These are phyloP conservation scores for Thymus mandschuricus DNA, from an alignment of 257 asterid genomes.

Conservation along the genomic window DNA sequence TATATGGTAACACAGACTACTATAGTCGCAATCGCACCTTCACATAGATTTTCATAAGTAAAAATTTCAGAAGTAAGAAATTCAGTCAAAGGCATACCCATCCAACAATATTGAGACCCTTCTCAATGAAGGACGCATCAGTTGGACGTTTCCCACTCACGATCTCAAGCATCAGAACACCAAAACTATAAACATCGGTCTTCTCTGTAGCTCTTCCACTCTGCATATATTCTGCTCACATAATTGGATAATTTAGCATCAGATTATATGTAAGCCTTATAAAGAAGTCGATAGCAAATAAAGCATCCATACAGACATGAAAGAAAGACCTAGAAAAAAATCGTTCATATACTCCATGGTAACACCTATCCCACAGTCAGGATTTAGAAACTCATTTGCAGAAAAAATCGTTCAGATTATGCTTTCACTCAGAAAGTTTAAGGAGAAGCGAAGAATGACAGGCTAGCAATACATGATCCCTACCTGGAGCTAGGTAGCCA, in stretches of 20 bases:
- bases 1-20: background rate
- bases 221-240: conserved; percentile 80
- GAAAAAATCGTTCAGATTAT: background rate
- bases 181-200: conserved; percentile 87
- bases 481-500: conserved; percentile 98
- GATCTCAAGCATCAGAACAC: conserved; percentile 82
- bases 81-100: conserved; percentile 29
- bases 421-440: conserved; percentile 17
- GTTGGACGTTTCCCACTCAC: conserved; percentile 59
- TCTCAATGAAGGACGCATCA: conserved; percentile 43
- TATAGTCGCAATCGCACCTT: conserved; percentile 10
- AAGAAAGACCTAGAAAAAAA: no score
- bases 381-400: background rate
- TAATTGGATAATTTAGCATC: conserved; percentile 15
- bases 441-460: conserved; percentile 20
- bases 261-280: conserved; percentile 7
- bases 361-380: background rate
- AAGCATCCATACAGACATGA: conserved; percentile 1
- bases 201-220: conserved; percentile 89
- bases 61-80: background rate
- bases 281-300: conserved; percentile 7
- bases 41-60: background rate
- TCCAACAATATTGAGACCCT: conserved; percentile 44
- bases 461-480: conserved; percentile 21
- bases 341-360: no score